phyloP scores from a whole-genome alignment of 176 grass and related monocot species.

The Neostapfia colusana region DNA sequence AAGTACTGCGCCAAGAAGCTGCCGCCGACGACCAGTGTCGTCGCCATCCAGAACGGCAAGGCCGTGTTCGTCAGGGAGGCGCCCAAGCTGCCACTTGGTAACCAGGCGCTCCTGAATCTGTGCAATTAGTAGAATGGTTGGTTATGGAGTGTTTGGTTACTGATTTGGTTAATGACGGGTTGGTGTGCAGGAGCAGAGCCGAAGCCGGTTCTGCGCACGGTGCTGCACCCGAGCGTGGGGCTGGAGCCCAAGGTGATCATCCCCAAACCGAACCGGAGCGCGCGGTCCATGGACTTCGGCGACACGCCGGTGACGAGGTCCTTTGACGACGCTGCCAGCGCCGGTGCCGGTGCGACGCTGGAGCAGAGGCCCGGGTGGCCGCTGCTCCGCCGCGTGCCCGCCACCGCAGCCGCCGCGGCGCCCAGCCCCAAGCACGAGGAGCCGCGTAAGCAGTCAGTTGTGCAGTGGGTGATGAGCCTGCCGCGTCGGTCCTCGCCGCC shows the following conservation, averaged over 20 bases:
- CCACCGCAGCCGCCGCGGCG: not conserved
- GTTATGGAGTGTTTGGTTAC: constrained; percentile 18
- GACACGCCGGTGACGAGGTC: not conserved
- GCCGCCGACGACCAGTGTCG: constrained; percentile 65
- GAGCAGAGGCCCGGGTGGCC: constrained; percentile 85
- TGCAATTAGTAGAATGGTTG: not conserved
- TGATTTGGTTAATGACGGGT: constrained; percentile 25
- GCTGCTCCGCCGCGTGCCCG: constrained; percentile 48
- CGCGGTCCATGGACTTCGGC: constrained; percentile 49
- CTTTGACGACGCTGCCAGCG: constrained; percentile 17
- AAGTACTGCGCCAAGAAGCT: constrained; percentile 95
- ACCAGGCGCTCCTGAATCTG: not conserved
- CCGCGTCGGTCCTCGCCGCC: constrained; percentile 50
- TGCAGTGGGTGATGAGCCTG: constrained; percentile 96
- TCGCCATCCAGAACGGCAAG: constrained; percentile 80
- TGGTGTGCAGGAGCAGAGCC: constrained; percentile 57
- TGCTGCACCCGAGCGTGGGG: constrained; percentile 73
- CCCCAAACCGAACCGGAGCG: constrained; percentile 60
- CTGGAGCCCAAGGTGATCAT: constrained; percentile 70
- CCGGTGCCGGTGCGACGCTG: not conserved
- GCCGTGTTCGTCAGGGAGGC: constrained; percentile 68
- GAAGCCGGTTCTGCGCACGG: constrained; percentile 55
- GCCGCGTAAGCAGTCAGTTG: constrained; percentile 73
- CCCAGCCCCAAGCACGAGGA: constrained; percentile 19
- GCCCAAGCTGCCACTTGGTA: constrained; percentile 53